Evolutionary conservation across 306 rosid genomes (phyloP).

Genomic region (Luffa aegyptiaca): DNA sequence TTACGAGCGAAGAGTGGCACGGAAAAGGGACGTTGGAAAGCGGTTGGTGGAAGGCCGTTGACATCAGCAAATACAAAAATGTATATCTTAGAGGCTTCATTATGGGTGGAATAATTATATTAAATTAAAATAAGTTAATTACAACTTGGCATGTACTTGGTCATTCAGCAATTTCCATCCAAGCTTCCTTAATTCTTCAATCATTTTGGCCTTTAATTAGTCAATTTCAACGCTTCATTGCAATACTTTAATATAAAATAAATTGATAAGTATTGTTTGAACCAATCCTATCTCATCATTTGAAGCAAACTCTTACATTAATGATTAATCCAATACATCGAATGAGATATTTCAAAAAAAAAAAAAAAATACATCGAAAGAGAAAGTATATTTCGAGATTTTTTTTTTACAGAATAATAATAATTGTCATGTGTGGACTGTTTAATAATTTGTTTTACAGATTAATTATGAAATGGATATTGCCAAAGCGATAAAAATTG

Average conservation of each 20-base stretch:
- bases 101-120: background rate
- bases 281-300: background rate
- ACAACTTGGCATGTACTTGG: background rate
- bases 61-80: background rate
- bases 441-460: no score
- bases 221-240: background rate
- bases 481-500: no score
- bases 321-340: background rate
- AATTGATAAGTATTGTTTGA: background rate
- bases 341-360: background rate
- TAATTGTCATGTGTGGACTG: background rate
- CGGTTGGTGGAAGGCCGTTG: slow-evolving; percentile 5
- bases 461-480: no score
- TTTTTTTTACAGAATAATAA: background rate
- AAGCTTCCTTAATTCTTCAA: background rate
- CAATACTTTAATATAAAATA: background rate
- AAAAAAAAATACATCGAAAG: background rate
- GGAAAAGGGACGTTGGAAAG: background rate
- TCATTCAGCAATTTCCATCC: background rate
- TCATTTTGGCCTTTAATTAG: background rate
- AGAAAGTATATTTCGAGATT: background rate
- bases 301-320: background rate
- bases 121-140: background rate
- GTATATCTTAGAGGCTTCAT: background rate
- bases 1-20: background rate